Conservation (phyloP, 202 grass and related monocot genomes). For the Cymbopogon flexuosus region DNA sequence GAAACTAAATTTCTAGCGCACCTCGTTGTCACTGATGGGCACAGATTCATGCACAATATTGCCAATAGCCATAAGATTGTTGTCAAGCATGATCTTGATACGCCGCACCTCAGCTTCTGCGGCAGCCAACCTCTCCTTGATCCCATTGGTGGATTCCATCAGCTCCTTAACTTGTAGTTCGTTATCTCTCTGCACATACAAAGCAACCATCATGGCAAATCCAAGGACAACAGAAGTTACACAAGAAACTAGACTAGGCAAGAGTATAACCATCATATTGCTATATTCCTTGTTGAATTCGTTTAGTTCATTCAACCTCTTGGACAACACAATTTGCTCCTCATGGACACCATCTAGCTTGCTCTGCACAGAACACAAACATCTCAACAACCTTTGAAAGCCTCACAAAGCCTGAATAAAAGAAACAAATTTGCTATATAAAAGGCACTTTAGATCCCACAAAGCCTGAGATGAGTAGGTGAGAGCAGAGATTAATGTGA, state of each 20-base stretch:
- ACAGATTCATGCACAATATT: slow-evolving; percentile 74
- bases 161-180: slow-evolving; percentile 41
- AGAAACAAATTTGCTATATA: not conserved
- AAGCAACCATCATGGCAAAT: not conserved
- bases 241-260: not conserved
- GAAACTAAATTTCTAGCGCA: slow-evolving; percentile 1
- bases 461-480: not conserved
- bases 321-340: not conserved
- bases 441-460: not conserved
- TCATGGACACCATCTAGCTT: slow-evolving; percentile 40
- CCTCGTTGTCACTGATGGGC: slow-evolving; percentile 68
- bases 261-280: not conserved
- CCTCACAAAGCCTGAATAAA: not conserved
- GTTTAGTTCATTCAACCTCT: not conserved
- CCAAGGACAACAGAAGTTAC: not conserved
- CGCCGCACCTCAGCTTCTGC: slow-evolving; percentile 72
- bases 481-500: not conserved
- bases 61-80: slow-evolving; percentile 56
- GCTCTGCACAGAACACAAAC: slow-evolving; percentile 32
- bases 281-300: not conserved
- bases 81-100: slow-evolving; percentile 56
- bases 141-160: slow-evolving; percentile 66
- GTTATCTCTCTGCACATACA: not conserved
- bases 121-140: slow-evolving; percentile 49
- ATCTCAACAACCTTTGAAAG: not conserved